Base-by-base conservation (phyloP, 2,329 filamentous ascomycete species). In the Fusarium mangiferae region DNA sequence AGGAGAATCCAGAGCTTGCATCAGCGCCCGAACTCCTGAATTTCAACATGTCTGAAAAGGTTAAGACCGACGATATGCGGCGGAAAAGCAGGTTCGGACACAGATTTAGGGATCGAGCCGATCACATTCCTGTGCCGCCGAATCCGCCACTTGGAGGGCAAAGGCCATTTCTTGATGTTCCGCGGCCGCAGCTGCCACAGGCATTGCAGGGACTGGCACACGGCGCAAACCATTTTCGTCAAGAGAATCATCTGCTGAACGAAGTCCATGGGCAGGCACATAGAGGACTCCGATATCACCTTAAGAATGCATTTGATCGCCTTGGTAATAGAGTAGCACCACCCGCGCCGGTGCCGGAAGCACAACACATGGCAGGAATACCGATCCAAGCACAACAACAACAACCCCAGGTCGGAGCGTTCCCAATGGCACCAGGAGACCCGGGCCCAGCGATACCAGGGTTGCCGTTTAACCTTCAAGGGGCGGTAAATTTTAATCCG, bases 1-100 rank as follows among this genome's bases (percentile, higher is more conserved):
- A 86, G 28, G 86, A 90, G 38, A 88, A 94, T 70, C 92, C 92
- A 0, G 84, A 87, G 8, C 78, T 94, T n/a, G 79, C 41, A 51
- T 17, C 38, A 44, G 52, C 87, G 4, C 84, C 87, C 30, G 86
- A 90, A 14, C 82, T 88, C 42, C 83, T 94, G 20, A 84, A 88
- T 49, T 85, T 94, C 71, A 85, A 87, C 42, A 81, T 92, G 52
- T 91, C 91, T 0, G 85, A 90, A 6, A 78, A 80, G 7, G 87
- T 91, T 3, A 78, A 81, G 22, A 75, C 84, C 42, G 85, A 87
- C 55, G 86, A 87, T 30, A 60, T 76, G 54, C 66, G 64, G 12
- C 81, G 80, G 24, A 74, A 52, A 20, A 30, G 38, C 9, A 66
- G 41, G 11, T 44, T 68, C 22, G 57, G 56, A 8, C 66, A 45